Evolutionary conservation across 1,284 basidiomycete genomes (phyloP).

Genomic region (Salmacisia buchloeana): DNA sequence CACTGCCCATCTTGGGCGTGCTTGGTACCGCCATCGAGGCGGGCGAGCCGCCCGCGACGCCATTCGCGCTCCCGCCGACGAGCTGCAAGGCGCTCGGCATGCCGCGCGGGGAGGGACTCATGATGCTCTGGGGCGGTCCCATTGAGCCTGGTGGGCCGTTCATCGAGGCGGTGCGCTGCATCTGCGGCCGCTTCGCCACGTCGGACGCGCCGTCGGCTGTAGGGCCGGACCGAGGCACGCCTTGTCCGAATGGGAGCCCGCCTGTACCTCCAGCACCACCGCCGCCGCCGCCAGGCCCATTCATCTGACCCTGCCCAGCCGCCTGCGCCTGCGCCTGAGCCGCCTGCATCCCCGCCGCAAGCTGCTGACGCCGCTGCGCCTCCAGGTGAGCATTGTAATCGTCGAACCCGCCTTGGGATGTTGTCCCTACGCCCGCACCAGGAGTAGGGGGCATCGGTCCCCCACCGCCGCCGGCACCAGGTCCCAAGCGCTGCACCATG

Average conservation of each 20-base stretch:
- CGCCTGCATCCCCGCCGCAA: neutral
- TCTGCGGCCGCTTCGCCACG: neutral
- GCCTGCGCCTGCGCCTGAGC: too few relatives aligned
- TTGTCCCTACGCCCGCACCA: neutral
- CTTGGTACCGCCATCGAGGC: neutral
- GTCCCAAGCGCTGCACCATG: neutral
- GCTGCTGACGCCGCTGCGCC: neutral
- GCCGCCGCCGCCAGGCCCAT: neutral
- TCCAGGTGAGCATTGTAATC: neutral
- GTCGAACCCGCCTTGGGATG: neutral
- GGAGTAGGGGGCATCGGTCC: neutral
- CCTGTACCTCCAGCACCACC: too few relatives aligned
- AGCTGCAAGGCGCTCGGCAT: neutral
- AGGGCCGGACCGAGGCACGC: neutral
- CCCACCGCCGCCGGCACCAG: neutral
- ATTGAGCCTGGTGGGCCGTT: neutral
- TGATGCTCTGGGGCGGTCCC: neutral
- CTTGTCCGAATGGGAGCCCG: too few relatives aligned
- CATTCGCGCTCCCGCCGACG: neutral
- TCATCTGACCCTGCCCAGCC: neutral
- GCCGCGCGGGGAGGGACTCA: neutral
- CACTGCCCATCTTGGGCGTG: neutral
- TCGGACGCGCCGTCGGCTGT: slow-evolving; percentile 2
- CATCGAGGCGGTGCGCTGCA: slow-evolving; percentile 6
- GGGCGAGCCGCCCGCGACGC: neutral